These are phyloP conservation scores for Cajanus cajan DNA, from an alignment of 306 rosid species.

Conservation along the genomic window DNA sequence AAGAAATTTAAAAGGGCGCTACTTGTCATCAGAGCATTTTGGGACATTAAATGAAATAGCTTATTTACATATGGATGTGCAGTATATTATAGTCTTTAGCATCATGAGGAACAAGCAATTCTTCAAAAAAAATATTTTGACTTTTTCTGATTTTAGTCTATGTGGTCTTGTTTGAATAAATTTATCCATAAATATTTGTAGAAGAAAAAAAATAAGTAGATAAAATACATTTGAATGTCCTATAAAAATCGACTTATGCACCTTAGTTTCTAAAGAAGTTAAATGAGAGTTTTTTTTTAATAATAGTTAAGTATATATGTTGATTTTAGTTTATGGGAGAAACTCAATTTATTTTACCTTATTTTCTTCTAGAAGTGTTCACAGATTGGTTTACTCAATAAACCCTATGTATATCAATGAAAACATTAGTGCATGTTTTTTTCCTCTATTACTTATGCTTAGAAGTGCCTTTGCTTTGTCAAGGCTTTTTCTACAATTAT, in stretches of 20 bases:
- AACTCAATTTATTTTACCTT: too few species aligned
- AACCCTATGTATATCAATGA: background rate
- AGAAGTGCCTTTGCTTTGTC: background rate
- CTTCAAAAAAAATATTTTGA: background rate
- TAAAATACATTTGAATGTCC: too few species aligned
- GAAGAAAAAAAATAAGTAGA: too few species aligned
- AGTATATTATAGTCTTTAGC: background rate
- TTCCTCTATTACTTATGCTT: background rate
- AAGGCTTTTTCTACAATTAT: background rate
- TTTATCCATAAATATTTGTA: too few species aligned
- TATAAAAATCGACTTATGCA: too few species aligned
- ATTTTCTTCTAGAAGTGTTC: too few species aligned
- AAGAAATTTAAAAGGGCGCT: background rate
- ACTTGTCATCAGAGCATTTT: background rate
- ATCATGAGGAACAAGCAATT: background rate
- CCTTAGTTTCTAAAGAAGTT: too few species aligned
- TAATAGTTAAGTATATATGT: too few species aligned
- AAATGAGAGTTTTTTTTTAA: too few species aligned
- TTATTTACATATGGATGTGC: background rate
- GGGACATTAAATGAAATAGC: constrained; percentile 5
- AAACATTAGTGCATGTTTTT: background rate
- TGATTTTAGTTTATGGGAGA: too few species aligned
- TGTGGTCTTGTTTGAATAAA: too few species aligned
- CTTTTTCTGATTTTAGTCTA: background rate
- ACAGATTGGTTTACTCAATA: too few species aligned